Base-by-base conservation (phyloP, 1,139 yeast genomes). In the Hyphopichia burtonii region DNA sequence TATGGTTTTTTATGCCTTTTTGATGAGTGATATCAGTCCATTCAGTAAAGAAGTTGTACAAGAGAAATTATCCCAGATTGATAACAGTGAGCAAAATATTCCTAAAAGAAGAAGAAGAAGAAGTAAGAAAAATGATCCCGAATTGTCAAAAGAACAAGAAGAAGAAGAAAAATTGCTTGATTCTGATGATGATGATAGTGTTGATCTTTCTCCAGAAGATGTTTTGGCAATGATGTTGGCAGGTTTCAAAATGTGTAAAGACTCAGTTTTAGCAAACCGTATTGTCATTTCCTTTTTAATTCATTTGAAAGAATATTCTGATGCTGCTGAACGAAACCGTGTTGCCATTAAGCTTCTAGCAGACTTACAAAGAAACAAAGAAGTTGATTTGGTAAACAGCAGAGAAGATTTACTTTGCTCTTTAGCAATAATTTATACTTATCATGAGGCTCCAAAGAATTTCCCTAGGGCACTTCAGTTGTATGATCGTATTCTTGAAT, bases 371-470 rank as follows among this genome's bases (percentile, higher is more conserved):
- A 62, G 78, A 39, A 61, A 66, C 12, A 64, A 78, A 2, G 82
- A 83, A 0, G 63, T 73, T 7, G 58, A 65, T 17, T 69, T 86
- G 38, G 56, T 59, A 1, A 66, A 81, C 46, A 71, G 90, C 1
- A 78, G 76, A 49, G 76, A 74, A 42, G 86, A 83, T 42, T 65
- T 88, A 20, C 69, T 85, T 19, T 75, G 90, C 39, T 72, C 80
- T 15, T 69, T 88, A 42, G 98, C 95, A 0, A 78, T 83, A 2
- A 77, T 86, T 0, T 87, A 89, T 55, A 88, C 96, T 0, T 85
- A 86, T 55, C 78, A 83, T 56, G 96, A 91, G 58, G 87, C 96
- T 0, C 99, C 98, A 5, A 89, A 89, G 59, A 86, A 91, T 60
- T 89, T 81, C 55, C 72, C 78, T 9, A 72, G 83, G 32, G 98